Conservation (phyloP, 768 basidiomycete genomes). For the Termitomyces bulborhizus region DNA sequence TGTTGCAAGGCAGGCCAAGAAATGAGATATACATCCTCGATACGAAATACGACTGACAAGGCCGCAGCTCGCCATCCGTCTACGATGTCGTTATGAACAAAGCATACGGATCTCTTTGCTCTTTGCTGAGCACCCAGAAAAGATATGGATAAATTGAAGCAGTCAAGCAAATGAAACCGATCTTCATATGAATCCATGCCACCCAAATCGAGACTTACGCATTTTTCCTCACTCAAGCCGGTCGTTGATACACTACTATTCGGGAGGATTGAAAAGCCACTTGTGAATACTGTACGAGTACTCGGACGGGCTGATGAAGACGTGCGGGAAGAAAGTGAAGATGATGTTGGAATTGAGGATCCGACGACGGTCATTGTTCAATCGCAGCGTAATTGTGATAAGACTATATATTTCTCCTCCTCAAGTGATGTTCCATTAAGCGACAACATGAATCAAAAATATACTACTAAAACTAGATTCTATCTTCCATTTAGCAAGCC, state of each 20-base stretch:
- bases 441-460: no score
- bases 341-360: not conserved
- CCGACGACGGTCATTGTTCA: no score
- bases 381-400: no score
- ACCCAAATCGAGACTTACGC: not conserved
- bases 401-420: no score
- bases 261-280: not conserved
- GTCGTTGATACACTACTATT: not conserved
- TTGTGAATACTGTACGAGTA: not conserved
- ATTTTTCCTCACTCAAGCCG: not conserved
- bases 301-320: not conserved
- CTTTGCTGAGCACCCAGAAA: not conserved
- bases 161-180: not conserved
- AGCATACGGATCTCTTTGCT: not conserved
- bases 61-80: not conserved
- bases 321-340: not conserved
- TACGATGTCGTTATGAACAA: not conserved
- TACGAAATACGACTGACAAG: not conserved
- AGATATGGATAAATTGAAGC: not conserved
- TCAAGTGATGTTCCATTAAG: no score
- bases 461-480: not conserved
- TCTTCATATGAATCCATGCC: not conserved
- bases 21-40: not conserved
- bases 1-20: no score
- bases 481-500: not conserved